Evolutionary conservation across 2,329 filamentous ascomycete genomes (phyloP).

Genomic region (Pseudogymnoascus sp.): DNA sequence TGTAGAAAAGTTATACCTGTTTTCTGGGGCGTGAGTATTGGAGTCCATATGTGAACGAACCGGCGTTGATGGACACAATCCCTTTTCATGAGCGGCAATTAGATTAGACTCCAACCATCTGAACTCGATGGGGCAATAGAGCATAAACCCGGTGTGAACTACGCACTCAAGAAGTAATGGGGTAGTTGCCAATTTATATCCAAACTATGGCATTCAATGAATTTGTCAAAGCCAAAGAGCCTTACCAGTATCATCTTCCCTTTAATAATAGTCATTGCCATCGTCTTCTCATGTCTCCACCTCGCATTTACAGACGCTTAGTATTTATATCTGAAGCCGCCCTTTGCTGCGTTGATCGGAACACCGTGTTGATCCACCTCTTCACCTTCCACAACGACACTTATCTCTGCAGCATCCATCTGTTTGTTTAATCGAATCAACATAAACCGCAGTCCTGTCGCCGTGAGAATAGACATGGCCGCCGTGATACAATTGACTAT

Average conservation of each 20-base stretch:
- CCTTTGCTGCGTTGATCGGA: slow-evolving; percentile 14
- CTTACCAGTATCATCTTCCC: background rate
- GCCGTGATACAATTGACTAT: slow-evolving; percentile 59
- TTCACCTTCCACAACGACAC: slow-evolving; percentile 37
- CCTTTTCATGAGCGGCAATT: background rate
- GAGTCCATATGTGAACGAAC: background rate
- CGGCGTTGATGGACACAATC: background rate
- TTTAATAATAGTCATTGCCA: background rate
- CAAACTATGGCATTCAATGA: background rate
- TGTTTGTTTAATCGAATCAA: slow-evolving; percentile 60
- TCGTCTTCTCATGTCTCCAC: background rate
- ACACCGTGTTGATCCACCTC: slow-evolving; percentile 11
- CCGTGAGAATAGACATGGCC: slow-evolving; percentile 53
- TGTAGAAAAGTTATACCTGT: background rate
- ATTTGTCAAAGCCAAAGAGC: too few relatives aligned
- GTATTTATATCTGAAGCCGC: slow-evolving; percentile 13
- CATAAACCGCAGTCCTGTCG: slow-evolving; percentile 53
- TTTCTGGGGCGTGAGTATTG: background rate
- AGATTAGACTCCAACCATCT: background rate
- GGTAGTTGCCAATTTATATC: background rate
- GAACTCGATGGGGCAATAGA: background rate
- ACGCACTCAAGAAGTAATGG: background rate
- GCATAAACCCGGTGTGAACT: background rate
- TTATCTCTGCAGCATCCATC: slow-evolving; percentile 53
- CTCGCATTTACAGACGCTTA: background rate